Evolutionary conservation across 805 yeast species (phyloP).

Genomic region (Zygoascus biomembranicola): DNA sequence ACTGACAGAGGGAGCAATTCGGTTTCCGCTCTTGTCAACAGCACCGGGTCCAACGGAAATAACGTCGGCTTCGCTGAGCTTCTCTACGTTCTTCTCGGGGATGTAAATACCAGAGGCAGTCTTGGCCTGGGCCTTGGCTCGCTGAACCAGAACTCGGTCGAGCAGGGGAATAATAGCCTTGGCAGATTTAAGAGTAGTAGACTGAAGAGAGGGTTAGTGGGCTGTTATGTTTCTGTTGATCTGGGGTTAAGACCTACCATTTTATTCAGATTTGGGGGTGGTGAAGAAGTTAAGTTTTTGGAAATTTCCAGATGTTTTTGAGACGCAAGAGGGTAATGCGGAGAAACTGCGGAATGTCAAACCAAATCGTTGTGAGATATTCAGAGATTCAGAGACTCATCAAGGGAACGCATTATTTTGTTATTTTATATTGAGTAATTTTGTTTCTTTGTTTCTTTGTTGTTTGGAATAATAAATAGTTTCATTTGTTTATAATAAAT

Average conservation of each 20-base stretch:
- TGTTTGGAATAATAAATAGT: background rate
- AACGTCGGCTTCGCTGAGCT: conserved; percentile 86
- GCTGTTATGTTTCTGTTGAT: background rate
- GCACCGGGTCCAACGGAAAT: conserved; percentile 94
- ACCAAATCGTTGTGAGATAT: no score
- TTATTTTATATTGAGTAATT: no score
- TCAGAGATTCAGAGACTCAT: no score
- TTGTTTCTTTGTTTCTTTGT: no score
- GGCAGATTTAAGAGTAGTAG: conserved; percentile 57
- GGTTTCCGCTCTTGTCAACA: conserved; percentile 64
- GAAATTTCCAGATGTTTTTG: background rate
- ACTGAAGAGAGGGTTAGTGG: conserved; percentile 2
- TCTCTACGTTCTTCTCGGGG: conserved; percentile 94
- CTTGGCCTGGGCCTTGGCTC: conserved; percentile 82
- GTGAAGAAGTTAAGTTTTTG: background rate
- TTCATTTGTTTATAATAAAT: background rate
- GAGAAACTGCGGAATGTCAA: background rate
- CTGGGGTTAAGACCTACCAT: background rate
- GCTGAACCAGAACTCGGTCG: conserved; percentile 94
- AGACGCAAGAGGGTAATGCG: background rate
- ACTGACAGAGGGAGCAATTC: conserved; percentile 64
- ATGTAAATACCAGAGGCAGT: conserved; percentile 89
- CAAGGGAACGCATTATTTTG: no score
- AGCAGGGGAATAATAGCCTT: conserved; percentile 85
- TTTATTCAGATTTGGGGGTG: background rate